phyloP scores from a whole-genome alignment of 306 rosid genomes.

The Trifolium subterraneum region DNA sequence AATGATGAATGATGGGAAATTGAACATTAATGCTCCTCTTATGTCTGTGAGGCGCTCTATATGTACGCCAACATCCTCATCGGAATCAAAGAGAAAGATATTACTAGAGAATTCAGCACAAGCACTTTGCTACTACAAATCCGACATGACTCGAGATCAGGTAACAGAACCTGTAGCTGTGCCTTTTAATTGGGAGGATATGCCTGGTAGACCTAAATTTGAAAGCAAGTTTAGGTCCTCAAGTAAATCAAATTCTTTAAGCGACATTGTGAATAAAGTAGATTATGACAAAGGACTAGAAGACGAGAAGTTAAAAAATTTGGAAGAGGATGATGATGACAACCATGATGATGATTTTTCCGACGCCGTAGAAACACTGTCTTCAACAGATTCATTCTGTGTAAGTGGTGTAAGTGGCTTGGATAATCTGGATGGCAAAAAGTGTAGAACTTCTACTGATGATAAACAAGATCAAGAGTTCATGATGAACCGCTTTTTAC shows the following conservation, averaged over 20 bases:
- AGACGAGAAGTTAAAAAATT: constrained; percentile 45
- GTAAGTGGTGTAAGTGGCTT: constrained; percentile 70
- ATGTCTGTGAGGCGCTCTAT: constrained; percentile 80
- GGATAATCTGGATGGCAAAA: constrained; percentile 54
- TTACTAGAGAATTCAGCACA: constrained; percentile 46
- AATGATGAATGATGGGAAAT: constrained; percentile 80
- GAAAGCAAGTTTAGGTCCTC: background rate
- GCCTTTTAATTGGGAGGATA: constrained; percentile 89
- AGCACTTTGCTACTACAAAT: constrained; percentile 42
- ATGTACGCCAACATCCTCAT: constrained; percentile 50
- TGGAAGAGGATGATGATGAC: constrained; percentile 44
- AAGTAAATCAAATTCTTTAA: constrained; percentile 31
- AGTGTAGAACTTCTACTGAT: constrained; percentile 55
- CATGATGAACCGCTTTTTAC: constrained; percentile 91
- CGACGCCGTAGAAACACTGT: constrained; percentile 71
- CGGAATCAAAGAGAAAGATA: constrained; percentile 50
- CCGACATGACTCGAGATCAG: constrained; percentile 53
- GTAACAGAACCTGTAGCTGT: constrained; percentile 85
- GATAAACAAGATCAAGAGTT: constrained; percentile 78
- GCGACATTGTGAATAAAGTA: constrained; percentile 33
- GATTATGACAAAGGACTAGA: constrained; percentile 40
- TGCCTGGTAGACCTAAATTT: constrained; percentile 68
- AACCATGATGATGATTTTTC: constrained; percentile 63
- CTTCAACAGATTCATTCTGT: constrained; percentile 71
- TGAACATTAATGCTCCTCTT: constrained; percentile 82